phyloP scores from a whole-genome alignment of 2,329 filamentous ascomycete species.

The Ophiostoma tasmaniense region DNA sequence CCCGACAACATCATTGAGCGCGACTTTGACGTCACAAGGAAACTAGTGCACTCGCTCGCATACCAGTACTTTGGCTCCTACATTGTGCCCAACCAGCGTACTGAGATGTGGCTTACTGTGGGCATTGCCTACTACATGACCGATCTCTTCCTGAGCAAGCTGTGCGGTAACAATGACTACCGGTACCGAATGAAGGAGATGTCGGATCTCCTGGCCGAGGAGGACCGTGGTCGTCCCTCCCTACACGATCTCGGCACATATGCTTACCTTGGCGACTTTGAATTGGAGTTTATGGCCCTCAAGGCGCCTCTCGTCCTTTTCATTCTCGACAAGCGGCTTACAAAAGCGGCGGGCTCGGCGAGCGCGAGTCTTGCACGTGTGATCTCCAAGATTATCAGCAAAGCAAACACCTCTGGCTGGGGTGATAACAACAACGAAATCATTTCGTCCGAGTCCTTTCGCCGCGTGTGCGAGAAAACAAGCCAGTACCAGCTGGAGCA shows the following conservation, averaged over 20 bases:
- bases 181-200: constrained; percentile 80
- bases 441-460: constrained; percentile 66
- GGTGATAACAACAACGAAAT: constrained; percentile 56
- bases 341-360: constrained; percentile 77
- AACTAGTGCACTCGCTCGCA: constrained; percentile 73
- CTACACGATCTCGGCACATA: constrained; percentile 70
- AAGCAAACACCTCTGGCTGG: constrained; percentile 51
- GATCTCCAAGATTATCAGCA: constrained; percentile 75
- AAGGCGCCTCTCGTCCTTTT: constrained; percentile 89
- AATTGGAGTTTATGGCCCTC: constrained; percentile 79
- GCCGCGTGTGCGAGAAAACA: constrained; percentile 77
- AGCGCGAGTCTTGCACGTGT: constrained; percentile 65
- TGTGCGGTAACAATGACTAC: constrained; percentile 93
- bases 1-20: constrained; percentile 78
- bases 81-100: constrained; percentile 71
- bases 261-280: constrained; percentile 72
- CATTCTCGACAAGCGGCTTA: constrained; percentile 82
- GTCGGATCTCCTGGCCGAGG: constrained; percentile 70
- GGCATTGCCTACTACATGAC: constrained; percentile 94
- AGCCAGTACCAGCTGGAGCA: constrained; percentile 70
- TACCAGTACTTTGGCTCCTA: constrained; percentile 93
- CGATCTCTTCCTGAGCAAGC: constrained; percentile 78
- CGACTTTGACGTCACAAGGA: constrained; percentile 71
- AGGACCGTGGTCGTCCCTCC: constrained; percentile 75
- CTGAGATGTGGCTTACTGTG: constrained; percentile 81